Evolutionary conservation across 192 early-diverging fungal genomes (phyloP).

Genomic region (Helicostylum pulchrum): DNA sequence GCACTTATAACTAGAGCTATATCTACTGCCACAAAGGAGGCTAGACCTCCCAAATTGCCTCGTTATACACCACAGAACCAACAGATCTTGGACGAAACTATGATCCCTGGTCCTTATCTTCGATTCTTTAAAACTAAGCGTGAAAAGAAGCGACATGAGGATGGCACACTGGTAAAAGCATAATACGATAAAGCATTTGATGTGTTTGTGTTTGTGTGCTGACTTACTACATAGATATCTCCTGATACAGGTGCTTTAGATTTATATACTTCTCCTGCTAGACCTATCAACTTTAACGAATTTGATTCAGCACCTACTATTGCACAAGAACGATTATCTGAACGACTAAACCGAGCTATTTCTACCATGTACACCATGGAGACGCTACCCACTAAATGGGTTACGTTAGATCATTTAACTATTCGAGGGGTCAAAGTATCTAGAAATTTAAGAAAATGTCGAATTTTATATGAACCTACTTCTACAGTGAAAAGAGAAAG

Average conservation of each 20-base stretch:
- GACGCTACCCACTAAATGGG: conserved; percentile 16
- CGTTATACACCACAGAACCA: conserved; percentile 10
- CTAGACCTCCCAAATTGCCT: too few species aligned
- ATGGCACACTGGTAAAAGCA: background rate
- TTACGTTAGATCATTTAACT: conserved; percentile 21
- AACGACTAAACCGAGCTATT: conserved; percentile 31
- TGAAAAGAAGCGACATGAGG: conserved; percentile 9
- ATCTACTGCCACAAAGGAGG: too few species aligned
- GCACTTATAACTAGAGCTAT: too few species aligned
- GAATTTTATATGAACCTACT: conserved; percentile 28
- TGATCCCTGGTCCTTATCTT: conserved; percentile 25
- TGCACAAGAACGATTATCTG: conserved; percentile 31
- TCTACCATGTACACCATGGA: conserved; percentile 27
- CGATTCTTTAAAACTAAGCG: conserved; percentile 19
- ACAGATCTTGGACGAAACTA: conserved; percentile 14
- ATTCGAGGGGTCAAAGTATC: conserved; percentile 27
- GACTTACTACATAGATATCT: background rate
- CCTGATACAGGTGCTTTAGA: conserved; percentile 6
- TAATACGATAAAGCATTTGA: background rate
- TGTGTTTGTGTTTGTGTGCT: too few species aligned
- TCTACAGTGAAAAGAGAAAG: conserved; percentile 21
- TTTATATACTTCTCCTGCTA: conserved; percentile 15
- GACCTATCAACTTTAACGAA: conserved; percentile 20
- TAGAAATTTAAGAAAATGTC: conserved; percentile 29
- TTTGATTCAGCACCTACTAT: conserved; percentile 31